Conservation (phyloP, 176 grass and related monocot genomes). For the Dactylis glomerata region DNA sequence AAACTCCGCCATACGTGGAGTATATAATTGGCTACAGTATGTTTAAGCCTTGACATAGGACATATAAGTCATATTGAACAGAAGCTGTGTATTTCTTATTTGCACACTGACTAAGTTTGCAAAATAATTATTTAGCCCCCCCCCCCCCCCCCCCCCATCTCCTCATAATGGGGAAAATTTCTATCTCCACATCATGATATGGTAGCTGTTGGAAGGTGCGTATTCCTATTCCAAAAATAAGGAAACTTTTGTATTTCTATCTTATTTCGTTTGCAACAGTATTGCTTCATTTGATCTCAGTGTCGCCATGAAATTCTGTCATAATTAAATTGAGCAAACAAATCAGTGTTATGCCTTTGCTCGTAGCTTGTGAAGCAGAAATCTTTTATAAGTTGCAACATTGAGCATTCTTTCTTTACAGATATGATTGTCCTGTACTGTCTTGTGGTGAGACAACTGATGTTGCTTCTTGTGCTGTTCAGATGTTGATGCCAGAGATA, state of each 20-base stretch:
- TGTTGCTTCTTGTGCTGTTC: background rate
- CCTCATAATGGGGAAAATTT: background rate
- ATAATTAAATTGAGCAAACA: background rate
- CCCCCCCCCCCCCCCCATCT: too few relatives aligned
- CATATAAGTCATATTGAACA: background rate
- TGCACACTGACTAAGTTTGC: background rate
- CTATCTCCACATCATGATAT: background rate
- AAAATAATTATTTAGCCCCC: background rate
- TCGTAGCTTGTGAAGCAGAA: slow-evolving; percentile 5
- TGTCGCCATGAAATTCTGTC: background rate
- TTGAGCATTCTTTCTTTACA: slow-evolving; percentile 16
- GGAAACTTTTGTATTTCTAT: background rate
- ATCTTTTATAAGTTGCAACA: background rate
- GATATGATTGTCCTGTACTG: slow-evolving; percentile 18
- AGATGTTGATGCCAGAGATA: slow-evolving; percentile 61
- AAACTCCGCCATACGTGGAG: background rate
- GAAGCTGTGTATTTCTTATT: background rate
- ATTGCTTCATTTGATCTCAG: background rate
- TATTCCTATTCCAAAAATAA: background rate
- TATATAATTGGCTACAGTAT: background rate
- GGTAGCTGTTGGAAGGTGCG: background rate
- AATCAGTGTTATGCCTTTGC: background rate
- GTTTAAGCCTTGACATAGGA: background rate
- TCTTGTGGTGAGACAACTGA: background rate
- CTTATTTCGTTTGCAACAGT: background rate